Evolutionary conservation across 805 yeast species (phyloP), one percentile per base, ranked within the genome.

Genomic region (Blastobotrys muscicola): DNA sequence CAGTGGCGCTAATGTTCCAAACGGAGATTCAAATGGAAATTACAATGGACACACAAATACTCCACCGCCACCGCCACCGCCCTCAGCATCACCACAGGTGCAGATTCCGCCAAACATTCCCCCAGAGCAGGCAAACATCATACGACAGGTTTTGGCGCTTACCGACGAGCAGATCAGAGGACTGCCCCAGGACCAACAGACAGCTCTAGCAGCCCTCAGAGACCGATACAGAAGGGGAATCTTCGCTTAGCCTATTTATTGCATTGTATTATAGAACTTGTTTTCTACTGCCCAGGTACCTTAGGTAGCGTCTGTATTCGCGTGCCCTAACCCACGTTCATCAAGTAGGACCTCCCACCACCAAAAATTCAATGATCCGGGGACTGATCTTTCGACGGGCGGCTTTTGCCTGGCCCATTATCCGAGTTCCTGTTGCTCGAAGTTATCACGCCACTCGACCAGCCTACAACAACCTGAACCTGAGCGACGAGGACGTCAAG

Each of bases 161-260:
- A 58, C 72, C 9, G 76, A 75, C 33, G 72, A 68, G 12, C 78
- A 76, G 47, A 57, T 78, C 7, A 56, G 58, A 3, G 58, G 59
- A 8, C 59, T 77, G 5, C 77, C 80, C 1, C 70, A 68, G 6
- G 75, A 72, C 23, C 79, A 78, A 52, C 57, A 62, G 45, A 64
- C 58, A 29, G 50, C 55, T 6, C 48, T 60, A 8, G 15, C 42
- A 32, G 54, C 44, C 26, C 36, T 60, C 13, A 49, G 58, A 23
- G 54, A 54, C 16, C 48, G 49, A 15, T 52, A 54, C 33, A 14
- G 47, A 33, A 29, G 26, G 26, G 26, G 26, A 20, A 20, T 20
- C 26, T 20, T 20, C 6, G 26, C 26, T 20, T 20, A 20, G 26
- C 26, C 26, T 20, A 20, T 20, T 20, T 20, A 20, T 20, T 20